Conservation (phyloP, 805 yeast genomes). For the Saccharomycopsis vini region DNA sequence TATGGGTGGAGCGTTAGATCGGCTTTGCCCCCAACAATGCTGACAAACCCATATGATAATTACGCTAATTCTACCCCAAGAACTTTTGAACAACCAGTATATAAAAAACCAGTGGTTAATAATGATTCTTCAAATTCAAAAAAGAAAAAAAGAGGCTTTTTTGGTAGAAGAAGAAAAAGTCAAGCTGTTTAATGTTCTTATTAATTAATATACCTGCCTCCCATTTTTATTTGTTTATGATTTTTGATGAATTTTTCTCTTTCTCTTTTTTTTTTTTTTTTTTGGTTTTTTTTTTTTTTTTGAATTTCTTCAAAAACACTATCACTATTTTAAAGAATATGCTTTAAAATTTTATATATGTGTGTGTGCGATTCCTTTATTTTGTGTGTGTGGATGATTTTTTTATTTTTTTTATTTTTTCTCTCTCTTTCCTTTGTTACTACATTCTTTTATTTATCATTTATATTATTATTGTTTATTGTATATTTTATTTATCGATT, state of each 20-base stretch:
- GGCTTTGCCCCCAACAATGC: slow-evolving; percentile 44
- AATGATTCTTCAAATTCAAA: slow-evolving; percentile 34
- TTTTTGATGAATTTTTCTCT: background rate
- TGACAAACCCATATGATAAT: slow-evolving; percentile 7
- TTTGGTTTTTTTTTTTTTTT: background rate
- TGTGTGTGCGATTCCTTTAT: no score
- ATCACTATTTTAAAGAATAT: no score
- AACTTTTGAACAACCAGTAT: slow-evolving; percentile 32
- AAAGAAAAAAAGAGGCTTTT: slow-evolving; percentile 74
- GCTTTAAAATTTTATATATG: no score
- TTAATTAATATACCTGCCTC: no score
- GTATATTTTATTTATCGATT: no score
- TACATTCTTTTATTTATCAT: no score
- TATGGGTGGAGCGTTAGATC: slow-evolving; percentile 84
- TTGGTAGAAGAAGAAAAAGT: slow-evolving; percentile 56
- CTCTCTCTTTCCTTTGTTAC: no score
- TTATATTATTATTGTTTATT: no score
- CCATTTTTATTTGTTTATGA: no score
- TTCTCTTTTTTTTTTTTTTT: background rate
- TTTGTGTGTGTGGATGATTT: no score
- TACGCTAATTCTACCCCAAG: slow-evolving; percentile 23
- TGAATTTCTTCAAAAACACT: background rate
- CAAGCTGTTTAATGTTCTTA: no score
- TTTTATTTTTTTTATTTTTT: no score
- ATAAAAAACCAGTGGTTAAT: slow-evolving; percentile 37